These are phyloP conservation scores for Pichia manshurica DNA, from an alignment of 805 yeast genomes.

Conservation along the genomic window DNA sequence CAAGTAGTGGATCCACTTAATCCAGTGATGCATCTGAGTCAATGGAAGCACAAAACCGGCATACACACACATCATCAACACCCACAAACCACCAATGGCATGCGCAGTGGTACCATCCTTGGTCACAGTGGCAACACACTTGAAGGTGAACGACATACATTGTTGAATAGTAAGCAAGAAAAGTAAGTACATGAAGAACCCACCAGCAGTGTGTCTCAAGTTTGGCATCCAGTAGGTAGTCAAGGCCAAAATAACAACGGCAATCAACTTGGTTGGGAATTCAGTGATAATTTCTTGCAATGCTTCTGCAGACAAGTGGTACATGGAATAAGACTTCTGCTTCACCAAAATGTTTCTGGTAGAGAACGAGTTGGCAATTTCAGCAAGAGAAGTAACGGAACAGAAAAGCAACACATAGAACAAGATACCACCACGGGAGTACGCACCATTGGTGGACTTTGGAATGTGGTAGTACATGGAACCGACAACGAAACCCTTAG, in stretches of 20 bases:
- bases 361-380: constrained; percentile 52
- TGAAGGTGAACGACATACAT: constrained; percentile 47
- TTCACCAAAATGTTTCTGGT: constrained; percentile 58
- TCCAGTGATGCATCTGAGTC: constrained; percentile 56
- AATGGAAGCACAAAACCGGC: constrained; percentile 63
- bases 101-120: constrained; percentile 53
- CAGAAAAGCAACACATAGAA: constrained; percentile 56
- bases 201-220: constrained; percentile 47
- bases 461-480: constrained; percentile 34
- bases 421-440: constrained; percentile 53
- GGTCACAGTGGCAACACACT: constrained; percentile 46
- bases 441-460: constrained; percentile 25
- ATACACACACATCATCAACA: constrained; percentile 49
- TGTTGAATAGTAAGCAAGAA: constrained; percentile 35
- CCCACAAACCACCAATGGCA: constrained; percentile 50
- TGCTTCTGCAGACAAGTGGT: constrained; percentile 63
- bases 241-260: constrained; percentile 42
- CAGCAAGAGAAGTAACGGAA: constrained; percentile 57
- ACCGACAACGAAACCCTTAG: constrained; percentile 54
- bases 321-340: constrained; percentile 58
- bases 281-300: constrained; percentile 51
- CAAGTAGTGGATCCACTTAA: constrained; percentile 47
- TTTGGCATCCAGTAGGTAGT: constrained; percentile 47
- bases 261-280: constrained; percentile 49
- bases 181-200: constrained; percentile 51